A percentile compares a stretch with the other conserved stretches of the same genome.
Conservation (phyloP, 2,329 filamentous ascomycete genomes). For the Aureobasidium subglaciale region DNA sequence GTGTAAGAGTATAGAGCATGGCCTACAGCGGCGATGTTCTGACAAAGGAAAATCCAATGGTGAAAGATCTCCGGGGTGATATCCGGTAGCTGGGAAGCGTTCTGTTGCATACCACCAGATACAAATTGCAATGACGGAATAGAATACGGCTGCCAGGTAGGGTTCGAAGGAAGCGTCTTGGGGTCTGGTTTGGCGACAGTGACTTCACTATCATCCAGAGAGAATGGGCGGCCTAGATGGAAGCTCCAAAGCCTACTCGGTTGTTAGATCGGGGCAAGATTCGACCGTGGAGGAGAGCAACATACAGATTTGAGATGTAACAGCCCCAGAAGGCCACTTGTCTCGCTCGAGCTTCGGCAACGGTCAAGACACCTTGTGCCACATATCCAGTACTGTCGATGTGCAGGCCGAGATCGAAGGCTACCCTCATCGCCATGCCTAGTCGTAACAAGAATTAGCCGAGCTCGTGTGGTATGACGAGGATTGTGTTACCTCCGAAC, state of each 20-base stretch:
- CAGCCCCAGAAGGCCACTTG: conserved; percentile 38
- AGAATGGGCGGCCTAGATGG: conserved; percentile 37
- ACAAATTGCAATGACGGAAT: neutral
- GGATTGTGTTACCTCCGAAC: conserved; percentile 40
- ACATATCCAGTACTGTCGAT: conserved; percentile 36
- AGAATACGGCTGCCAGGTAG: neutral
- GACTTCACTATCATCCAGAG: conserved; percentile 35
- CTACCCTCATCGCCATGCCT: conserved; percentile 41
- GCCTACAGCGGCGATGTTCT: conserved; percentile 37
- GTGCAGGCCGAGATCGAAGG: conserved; percentile 40
- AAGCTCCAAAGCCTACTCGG: conserved; percentile 26
- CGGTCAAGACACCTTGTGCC: conserved; percentile 32
- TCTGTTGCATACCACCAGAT: neutral
- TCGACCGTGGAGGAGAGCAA: neutral
- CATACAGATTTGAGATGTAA: conserved; percentile 33
- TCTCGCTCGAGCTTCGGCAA: conserved; percentile 34
- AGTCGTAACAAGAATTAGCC: neutral
- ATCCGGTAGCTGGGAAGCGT: neutral
- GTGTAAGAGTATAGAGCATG: conserved; percentile 31
- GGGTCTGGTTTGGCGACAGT: conserved; percentile 33
- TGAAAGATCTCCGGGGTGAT: conserved; percentile 19
- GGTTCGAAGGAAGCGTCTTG: conserved; percentile 14
- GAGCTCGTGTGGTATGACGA: too few relatives aligned
- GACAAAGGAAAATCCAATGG: conserved; percentile 33
- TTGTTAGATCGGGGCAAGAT: neutral